Base-by-base conservation (phyloP, 805 yeast genomes). In the Yamadazyma ubonensis region DNA sequence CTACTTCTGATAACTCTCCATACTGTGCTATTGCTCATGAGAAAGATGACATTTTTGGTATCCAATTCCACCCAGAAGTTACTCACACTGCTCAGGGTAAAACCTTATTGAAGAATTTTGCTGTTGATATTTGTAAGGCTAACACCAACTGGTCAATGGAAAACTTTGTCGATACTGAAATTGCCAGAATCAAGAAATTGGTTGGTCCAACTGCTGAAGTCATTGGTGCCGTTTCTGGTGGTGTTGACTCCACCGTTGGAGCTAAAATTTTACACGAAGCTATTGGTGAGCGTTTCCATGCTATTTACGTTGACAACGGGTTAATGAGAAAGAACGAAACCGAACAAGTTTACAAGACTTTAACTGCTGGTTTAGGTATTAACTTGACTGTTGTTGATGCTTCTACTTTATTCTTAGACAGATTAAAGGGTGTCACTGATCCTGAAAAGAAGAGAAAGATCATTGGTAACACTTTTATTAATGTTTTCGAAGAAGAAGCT, bases 61-160 rank as follows among this genome's bases (percentile, higher is more conserved):
- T 93, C 57, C 99, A 93, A 73, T 93, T 93, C 81, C 99, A 93
- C 70, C 99, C 99, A 36, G 99, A 93, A 73, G 99, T 93, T 45
- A 88, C 97, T 27, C 99, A 93, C 70, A 87, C 98, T 42, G 77
- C 80, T 50, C 83, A 86, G 68, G 99, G 99, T 65, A 91, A 86
- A 65, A 75, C 72, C 51, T 67, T 93, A 57, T 78, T 93, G 60
- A 83, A 78, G 72, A 93, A 93, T 75, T 93, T 93, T 63, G 99
- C 99, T 36, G 85, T 89, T 49, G 77, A 78, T 52, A 86, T 93
- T 57, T 93, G 99, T 76, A 61, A 82, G 42, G 95, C 93, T 53
- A 60, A 71, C 34, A 87, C 85, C 68, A 89, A 84, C 76, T 93
- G 99, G 99, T 85, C 91, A 43, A 93, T 93, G 99, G 86, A 84